Base-by-base conservation (phyloP, 768 basidiomycete species). In the Cyclocybe cylindracea region DNA sequence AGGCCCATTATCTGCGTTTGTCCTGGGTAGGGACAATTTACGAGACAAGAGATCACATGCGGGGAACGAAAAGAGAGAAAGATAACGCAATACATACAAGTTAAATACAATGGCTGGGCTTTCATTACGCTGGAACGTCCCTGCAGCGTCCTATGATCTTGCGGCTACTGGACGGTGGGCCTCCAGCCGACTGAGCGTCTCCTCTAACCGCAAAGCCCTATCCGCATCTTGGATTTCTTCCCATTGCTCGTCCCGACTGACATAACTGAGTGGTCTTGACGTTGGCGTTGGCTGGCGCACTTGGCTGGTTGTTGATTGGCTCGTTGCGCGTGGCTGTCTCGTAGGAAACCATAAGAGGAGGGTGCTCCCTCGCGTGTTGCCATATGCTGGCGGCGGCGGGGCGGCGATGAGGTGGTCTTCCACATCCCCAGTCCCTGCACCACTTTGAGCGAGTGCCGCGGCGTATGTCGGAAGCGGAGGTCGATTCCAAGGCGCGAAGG, bases 371-470 rank as follows among this genome's bases (percentile, higher is more conserved):
- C 87, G 78, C 14, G 85, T 86, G 58, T 87, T 78, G 18, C 88
- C 87, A 63, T 89, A 89, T n/a, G 85, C 85, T 8, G 88, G 88
- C 6, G 88, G 88, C 1, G 88, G 87, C 4, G 83, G 76, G 14
- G 73, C 77, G 3, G 86, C 87, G 51, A 88, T 89, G 35, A 78
- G 64, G 61, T 81, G 73, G 64, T 88, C 87, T 58, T 89, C 88
- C 24, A 87, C 86, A 64, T 89, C 87, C 38, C 87, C 87, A 4
- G 88, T 89, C 34, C 85, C 86, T 10, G 73, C 76, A 10, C 87
- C 86, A 63, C 80, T 83, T 55, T 86, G 78, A 7, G 81, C 78
- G n/a, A 91, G 70, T 2, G 83, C 80, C 14, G 86, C 83, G 4
- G 85, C 86, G 60, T 89, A 89, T 10, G 85, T 86, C 0, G 87